Percentiles rank a stretch among this genome's conserved stretches.
Conservation (phyloP, 208 protist species). For the Wallacemonas rigidus region DNA sequence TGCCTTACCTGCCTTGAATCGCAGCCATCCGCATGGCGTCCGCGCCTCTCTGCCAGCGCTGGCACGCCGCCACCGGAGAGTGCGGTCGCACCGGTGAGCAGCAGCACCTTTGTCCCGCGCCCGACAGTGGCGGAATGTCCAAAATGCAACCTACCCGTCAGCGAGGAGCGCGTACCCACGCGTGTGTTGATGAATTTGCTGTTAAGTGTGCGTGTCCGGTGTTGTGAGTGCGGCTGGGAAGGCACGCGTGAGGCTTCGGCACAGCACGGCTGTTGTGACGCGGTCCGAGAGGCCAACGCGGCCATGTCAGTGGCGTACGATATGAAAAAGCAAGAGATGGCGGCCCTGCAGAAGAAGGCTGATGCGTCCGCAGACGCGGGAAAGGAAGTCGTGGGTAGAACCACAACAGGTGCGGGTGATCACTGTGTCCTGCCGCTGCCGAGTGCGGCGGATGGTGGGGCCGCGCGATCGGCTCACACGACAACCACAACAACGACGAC, state of each 20-base stretch:
- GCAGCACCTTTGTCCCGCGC: background rate
- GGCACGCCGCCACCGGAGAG: background rate
- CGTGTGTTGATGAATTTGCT: constrained; percentile 28
- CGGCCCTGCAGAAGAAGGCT: background rate
- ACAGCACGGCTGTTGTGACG: constrained; percentile 16
- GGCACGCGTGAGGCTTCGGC: constrained; percentile 19
- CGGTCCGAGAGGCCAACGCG: background rate
- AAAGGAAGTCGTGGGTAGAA: too few species aligned
- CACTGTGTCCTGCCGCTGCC: too few species aligned
- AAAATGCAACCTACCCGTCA: constrained; percentile 14
- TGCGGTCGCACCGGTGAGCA: background rate
- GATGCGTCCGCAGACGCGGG: background rate
- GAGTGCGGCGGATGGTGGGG: too few species aligned
- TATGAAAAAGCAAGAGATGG: background rate
- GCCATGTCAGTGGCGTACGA: background rate
- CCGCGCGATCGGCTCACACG: too few species aligned
- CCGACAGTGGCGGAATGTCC: constrained; percentile 22
- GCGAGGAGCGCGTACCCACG: constrained; percentile 16
- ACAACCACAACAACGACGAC: background rate
- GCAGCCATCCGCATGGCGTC: background rate
- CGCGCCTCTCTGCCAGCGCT: background rate
- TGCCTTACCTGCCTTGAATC: constrained; percentile 25
- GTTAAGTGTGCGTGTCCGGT: constrained; percentile 12
- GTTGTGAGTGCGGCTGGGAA: constrained; percentile 19
- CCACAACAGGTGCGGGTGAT: too few species aligned